Base-by-base conservation (phyloP, 176 grass and related monocot genomes). In the Aegilops sharonensis region DNA sequence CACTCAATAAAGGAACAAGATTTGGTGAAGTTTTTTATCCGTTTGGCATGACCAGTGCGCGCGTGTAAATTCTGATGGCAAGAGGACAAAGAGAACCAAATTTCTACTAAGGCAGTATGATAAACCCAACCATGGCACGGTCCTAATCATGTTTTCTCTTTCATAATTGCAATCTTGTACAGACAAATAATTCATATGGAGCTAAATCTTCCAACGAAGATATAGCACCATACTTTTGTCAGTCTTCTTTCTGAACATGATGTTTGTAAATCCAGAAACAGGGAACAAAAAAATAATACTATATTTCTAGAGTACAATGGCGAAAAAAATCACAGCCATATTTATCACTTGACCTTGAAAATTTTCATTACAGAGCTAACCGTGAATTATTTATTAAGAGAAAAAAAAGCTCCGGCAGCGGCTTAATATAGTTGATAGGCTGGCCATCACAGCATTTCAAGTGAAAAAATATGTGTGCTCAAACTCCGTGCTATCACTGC, bases 371-470 rank as follows among this genome's bases (percentile, higher is more conserved):
- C 76, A 84, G 61, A 2, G 13, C 42, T 83, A 87, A 75, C 30
- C 48, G 75, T 29, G 10, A 87, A 75, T 37, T 37, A 37, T 27
- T 18, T 42, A 57, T 42, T 72, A 54, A 77, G 47, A 57, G 37
- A 34, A 50, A 68, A 68, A 79, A 50, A 84, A 83, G 80, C 89
- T 91, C 89, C 81, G 89, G 89, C 89, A 91, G 69, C 81, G 35
- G 84, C 65, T 77, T 69, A 13, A 85, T n/a, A 64, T 61, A 24
- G 57, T 30, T 81, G 10, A 82, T 84, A 85, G 62, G 81, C 81
- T 84, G 62, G 50, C 89, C 89, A 84, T 88, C 85, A 88, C 40
- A 70, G 85, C 89, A 81, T 76, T 37, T 88, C 77, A 62, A 75
- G 60, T 87, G 61, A 50, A 21, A 64, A 66, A 77, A 80, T 17